A percentile compares a stretch with the other conserved stretches of the same genome.
These are phyloP conservation scores for Gossypium longicalyx DNA, from an alignment of 345 rosid genomes.

Conservation along the genomic window DNA sequence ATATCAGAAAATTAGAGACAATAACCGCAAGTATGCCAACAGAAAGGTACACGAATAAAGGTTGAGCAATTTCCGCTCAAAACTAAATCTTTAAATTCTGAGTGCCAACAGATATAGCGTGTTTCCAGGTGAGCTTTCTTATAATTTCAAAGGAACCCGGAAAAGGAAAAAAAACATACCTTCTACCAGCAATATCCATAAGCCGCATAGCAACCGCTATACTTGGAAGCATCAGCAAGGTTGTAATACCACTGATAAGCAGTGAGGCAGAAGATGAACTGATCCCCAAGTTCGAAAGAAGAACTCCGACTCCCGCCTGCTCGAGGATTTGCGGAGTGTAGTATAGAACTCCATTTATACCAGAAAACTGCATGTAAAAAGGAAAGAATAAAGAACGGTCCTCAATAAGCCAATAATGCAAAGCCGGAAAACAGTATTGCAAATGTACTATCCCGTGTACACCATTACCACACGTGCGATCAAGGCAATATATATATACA, in stretches of 20 bases:
- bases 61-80: background rate
- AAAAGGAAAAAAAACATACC: slow-evolving; percentile 39
- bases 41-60: background rate
- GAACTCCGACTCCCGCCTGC: slow-evolving; percentile 90
- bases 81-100: background rate
- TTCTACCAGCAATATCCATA: slow-evolving; percentile 89
- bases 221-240: slow-evolving; percentile 91
- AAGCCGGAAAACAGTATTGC: slow-evolving; percentile 2
- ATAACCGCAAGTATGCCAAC: background rate
- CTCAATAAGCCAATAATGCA: slow-evolving; percentile 9
- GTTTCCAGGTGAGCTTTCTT: background rate
- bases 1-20: background rate
- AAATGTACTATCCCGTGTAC: background rate
- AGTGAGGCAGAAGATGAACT: slow-evolving; percentile 72
- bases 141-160: background rate
- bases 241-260: slow-evolving; percentile 74
- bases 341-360: slow-evolving; percentile 94
- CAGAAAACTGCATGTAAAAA: slow-evolving; percentile 62
- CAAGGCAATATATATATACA: too few species aligned
- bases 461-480: background rate
- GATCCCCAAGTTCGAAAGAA: slow-evolving; percentile 73
- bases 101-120: background rate
- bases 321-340: slow-evolving; percentile 97
- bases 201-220: slow-evolving; percentile 98
- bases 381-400: background rate